Evolutionary conservation across 2,329 filamentous ascomycete species (phyloP).

Genomic region (Aspergillus carbonarius): DNA sequence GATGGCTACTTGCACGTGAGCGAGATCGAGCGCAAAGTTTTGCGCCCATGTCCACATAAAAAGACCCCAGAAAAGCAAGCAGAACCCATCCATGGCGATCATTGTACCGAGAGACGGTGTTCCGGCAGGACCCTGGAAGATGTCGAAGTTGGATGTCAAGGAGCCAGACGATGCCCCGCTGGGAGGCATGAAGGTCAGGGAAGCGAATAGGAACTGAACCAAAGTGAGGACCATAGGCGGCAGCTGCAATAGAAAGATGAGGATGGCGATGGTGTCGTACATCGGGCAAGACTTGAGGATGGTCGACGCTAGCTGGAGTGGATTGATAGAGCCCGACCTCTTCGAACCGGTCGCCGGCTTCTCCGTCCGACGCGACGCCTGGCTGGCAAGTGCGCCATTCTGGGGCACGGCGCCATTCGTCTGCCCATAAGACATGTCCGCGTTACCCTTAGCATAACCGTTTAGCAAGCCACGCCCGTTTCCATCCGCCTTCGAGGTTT

Average conservation of each 20-base stretch:
- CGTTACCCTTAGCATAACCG: constrained; percentile 36
- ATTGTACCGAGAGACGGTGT: constrained; percentile 85
- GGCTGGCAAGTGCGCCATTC: constrained; percentile 31
- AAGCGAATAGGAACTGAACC: constrained; percentile 89
- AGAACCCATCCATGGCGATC: constrained; percentile 77
- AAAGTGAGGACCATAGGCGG: constrained; percentile 83
- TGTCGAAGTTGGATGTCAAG: constrained; percentile 78
- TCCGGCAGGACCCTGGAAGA: constrained; percentile 83
- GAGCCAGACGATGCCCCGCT: constrained; percentile 73
- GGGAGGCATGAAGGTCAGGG: constrained; percentile 87
- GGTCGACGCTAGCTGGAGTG: constrained; percentile 75
- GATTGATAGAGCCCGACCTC: constrained; percentile 58
- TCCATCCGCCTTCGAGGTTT: constrained; percentile 34
- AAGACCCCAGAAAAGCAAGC: constrained; percentile 76
- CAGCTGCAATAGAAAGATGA: constrained; percentile 91
- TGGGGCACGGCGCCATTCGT: constrained; percentile 31
- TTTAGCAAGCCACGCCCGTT: constrained; percentile 37
- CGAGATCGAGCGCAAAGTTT: constrained; percentile 82
- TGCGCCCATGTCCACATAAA: constrained; percentile 85
- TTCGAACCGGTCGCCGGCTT: constrained; percentile 29
- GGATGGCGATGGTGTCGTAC: constrained; percentile 91
- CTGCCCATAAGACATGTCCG: constrained; percentile 38
- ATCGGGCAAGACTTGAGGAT: constrained; percentile 88
- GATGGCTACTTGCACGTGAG: constrained; percentile 89
- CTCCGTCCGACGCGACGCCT: constrained; percentile 32